Percentiles rank a stretch among this genome's conserved stretches.
phyloP scores from a whole-genome alignment of 176 grass and related monocot species.

The Cenchrus americanus region DNA sequence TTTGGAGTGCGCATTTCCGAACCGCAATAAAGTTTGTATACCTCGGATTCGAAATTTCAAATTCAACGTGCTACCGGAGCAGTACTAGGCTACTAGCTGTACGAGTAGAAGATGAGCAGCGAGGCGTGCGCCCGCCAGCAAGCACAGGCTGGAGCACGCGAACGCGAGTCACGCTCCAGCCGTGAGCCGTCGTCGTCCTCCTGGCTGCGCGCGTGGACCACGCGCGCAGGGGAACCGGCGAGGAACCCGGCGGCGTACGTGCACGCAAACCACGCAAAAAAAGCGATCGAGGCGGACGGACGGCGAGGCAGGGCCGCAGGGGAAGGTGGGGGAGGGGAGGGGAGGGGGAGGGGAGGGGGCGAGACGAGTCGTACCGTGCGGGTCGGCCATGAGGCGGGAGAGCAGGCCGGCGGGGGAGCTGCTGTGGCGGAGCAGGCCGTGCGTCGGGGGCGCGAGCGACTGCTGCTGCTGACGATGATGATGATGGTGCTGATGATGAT shows the following conservation, averaged over 20 bases:
- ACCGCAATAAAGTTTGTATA: background rate
- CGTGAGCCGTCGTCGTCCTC: too few species aligned
- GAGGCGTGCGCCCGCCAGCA: background rate
- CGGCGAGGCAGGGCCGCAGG: too few species aligned
- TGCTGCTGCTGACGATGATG: background rate
- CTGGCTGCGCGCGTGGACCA: background rate
- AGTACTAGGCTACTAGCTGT: background rate
- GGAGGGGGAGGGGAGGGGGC: too few species aligned
- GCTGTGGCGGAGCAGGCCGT: conserved; percentile 67
- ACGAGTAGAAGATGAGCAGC: background rate
- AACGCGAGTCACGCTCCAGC: background rate
- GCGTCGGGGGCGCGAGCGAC: background rate
- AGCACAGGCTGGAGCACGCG: background rate
- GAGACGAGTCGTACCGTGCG: conserved; percentile 49
- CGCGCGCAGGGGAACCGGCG: background rate
- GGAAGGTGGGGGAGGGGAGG: too few species aligned
- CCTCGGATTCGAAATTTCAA: background rate
- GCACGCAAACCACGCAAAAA: background rate
- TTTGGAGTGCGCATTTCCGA: background rate
- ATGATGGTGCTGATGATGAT: background rate
- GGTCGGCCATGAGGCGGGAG: conserved; percentile 76
- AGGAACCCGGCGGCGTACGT: background rate
- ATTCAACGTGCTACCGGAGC: background rate
- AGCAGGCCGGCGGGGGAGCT: conserved; percentile 89
- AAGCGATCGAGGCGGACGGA: background rate